phyloP scores from a whole-genome alignment of 2,329 filamentous ascomycete species.

The Cadophora sp. region DNA sequence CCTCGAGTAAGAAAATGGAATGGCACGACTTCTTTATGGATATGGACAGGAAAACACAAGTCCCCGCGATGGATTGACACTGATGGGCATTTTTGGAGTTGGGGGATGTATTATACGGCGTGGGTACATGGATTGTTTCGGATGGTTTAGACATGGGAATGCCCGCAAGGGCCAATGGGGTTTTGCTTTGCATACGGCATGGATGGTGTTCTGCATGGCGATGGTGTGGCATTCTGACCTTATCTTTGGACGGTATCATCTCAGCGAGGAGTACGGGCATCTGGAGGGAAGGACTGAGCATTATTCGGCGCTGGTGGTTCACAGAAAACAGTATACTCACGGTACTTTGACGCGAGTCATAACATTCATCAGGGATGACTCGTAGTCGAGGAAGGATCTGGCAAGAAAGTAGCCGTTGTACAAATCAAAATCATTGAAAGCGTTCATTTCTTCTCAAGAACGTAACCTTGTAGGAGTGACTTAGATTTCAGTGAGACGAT shows the following conservation, averaged over 20 bases:
- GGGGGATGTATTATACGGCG: background rate
- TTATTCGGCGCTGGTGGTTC: slow-evolving; percentile 4
- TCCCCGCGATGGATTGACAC: background rate
- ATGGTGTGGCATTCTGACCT: background rate
- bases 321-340: background rate
- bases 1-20: slow-evolving; percentile 6
- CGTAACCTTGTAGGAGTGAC: background rate
- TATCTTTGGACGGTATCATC: background rate
- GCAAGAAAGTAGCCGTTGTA: background rate
- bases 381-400: background rate
- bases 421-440: background rate
- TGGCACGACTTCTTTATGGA: background rate
- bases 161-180: too few species aligned
- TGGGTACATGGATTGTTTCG: background rate
- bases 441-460: background rate
- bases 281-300: background rate
- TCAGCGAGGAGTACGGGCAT: slow-evolving; percentile 1
- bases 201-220: background rate
- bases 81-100: background rate
- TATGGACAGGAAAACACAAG: background rate
- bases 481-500: too few species aligned
- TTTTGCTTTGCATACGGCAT: background rate
- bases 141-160: background rate
- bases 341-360: background rate
- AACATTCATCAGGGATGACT: background rate